phyloP scores from a whole-genome alignment of 2,329 filamentous ascomycete genomes.

The Diaporthe eres region DNA sequence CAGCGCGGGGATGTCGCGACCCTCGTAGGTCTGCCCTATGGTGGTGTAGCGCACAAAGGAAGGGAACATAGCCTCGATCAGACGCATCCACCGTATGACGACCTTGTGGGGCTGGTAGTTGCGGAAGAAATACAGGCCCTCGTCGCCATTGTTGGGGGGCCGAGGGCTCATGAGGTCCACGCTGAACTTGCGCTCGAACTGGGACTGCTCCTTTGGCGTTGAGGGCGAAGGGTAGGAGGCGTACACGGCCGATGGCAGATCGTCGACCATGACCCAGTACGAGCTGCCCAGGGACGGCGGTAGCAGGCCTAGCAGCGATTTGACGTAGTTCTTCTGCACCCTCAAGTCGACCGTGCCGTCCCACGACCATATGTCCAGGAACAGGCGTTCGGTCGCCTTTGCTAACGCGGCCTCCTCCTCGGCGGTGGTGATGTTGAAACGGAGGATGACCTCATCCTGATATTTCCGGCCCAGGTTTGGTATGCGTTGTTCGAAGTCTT shows the following conservation, averaged over 20 bases:
- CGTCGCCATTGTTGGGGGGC: constrained; percentile 45
- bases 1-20: constrained; percentile 86
- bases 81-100: constrained; percentile 90
- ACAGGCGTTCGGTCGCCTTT: constrained; percentile 80
- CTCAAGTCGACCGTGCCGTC: constrained; percentile 89
- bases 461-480: constrained; percentile 63
- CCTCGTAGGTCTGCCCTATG: constrained; percentile 90
- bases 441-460: constrained; percentile 86
- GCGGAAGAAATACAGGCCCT: constrained; percentile 81
- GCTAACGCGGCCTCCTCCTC: constrained; percentile 79
- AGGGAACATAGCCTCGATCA: constrained; percentile 91
- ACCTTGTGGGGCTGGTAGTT: constrained; percentile 86
- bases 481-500: constrained; percentile 46
- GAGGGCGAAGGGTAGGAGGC: constrained; percentile 76
- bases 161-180: constrained; percentile 48
- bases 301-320: constrained; percentile 83
- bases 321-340: constrained; percentile 80
- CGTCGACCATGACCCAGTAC: constrained; percentile 82
- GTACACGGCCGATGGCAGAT: constrained; percentile 83
- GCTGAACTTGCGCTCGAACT: constrained; percentile 46
- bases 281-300: constrained; percentile 80
- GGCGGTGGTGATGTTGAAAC: constrained; percentile 82
- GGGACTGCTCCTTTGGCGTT: constrained; percentile 41
- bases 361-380: constrained; percentile 85
- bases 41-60: constrained; percentile 80